A percentile compares a stretch with the other conserved stretches of the same genome.
Evolutionary conservation across 306 rosid genomes (phyloP).

Genomic region (Acacia acuminata): DNA sequence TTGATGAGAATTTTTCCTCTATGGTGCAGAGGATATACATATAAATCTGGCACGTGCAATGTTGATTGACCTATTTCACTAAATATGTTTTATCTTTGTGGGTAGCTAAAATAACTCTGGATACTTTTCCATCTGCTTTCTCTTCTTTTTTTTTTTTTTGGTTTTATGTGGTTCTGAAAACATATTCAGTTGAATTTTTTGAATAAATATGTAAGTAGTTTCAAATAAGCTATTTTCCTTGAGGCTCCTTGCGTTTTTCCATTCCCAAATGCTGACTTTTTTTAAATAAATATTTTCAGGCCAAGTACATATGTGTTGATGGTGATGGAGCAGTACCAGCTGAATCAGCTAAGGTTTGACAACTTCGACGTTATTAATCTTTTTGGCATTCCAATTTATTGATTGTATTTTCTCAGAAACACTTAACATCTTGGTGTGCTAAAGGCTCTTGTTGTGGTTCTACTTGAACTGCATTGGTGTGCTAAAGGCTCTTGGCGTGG

Average conservation of each 20-base stretch:
- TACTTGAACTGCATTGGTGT: not conserved
- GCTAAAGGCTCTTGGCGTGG: no score
- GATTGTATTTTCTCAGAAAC: slow-evolving; percentile 7
- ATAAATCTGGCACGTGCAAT: slow-evolving; percentile 20
- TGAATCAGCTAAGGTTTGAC: slow-evolving; percentile 87
- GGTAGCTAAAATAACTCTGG: slow-evolving; percentile 3
- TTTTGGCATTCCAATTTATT: slow-evolving; percentile 11
- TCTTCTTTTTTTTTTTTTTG: no score
- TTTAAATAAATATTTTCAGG: slow-evolving; percentile 52
- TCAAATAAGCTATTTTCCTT: not conserved
- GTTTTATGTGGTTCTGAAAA: slow-evolving; percentile 11
- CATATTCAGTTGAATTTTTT: not conserved
- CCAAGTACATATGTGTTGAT: slow-evolving; percentile 66
- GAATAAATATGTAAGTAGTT: not conserved
- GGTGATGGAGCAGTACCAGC: slow-evolving; percentile 96
- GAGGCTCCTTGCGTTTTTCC: not conserved
- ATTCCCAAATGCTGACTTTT: slow-evolving; percentile 11
- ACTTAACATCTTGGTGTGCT: no score
- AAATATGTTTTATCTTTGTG: not conserved
- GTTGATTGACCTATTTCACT: slow-evolving; percentile 10
- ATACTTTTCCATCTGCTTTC: not conserved
- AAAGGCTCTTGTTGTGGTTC: not conserved
- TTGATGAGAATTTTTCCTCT: slow-evolving; percentile 11
- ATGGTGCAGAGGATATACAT: not conserved
- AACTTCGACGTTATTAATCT: slow-evolving; percentile 21